Base-by-base conservation (phyloP, 2,329 filamentous ascomycete species). In the Penicillium paneum region DNA sequence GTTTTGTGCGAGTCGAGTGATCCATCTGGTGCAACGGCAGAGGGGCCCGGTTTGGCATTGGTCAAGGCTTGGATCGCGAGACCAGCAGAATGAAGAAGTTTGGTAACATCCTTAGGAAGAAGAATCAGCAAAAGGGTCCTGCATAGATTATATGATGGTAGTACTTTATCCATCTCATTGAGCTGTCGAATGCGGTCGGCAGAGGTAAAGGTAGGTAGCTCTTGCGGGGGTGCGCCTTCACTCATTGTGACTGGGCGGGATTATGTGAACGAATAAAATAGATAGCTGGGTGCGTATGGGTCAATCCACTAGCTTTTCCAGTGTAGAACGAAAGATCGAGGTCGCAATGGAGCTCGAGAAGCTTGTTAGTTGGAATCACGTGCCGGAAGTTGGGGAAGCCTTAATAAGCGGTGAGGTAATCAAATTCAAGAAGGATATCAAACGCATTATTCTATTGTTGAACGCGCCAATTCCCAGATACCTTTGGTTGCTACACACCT, bases 121-220 rank as follows among this genome's bases (percentile, higher is more conserved):
- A 38, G 13, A 24, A 8, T 46, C 17, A 34, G 39, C 19, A 10
- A 32, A 39, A 10, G 3, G 11, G 49, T 35, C 45, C 36, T 6
- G 5, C 11, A 10, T 40, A 10, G 15, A 31, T 38, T 13, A 6
- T 35, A n/a, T 21, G 21, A 36, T 29, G 49, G 1, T 24, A 55
- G 36, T 68, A 86, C 85, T 67, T 83, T 83, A 74, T 95, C 91
- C 64, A 96, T 89, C 39, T 87, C 84, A 63, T 86, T 88, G 52
- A 96, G 83, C 66, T 95, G 90, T 54, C 86, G 80, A 60, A 96
- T 91, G 60, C 89, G 89, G 70, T 95, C 88, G 38, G 87, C 82
- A 32, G 88, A 82, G 10, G 85, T 88, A 62, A 92, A 88, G n/a
- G 64, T 66, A 39, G 69, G 60, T 21, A 24, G 24, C 49, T 70